Percentiles rank a stretch among this genome's conserved stretches.
These are phyloP conservation scores for Russula vinacea DNA, from an alignment of 768 basidiomycete species.

Conservation along the genomic window DNA sequence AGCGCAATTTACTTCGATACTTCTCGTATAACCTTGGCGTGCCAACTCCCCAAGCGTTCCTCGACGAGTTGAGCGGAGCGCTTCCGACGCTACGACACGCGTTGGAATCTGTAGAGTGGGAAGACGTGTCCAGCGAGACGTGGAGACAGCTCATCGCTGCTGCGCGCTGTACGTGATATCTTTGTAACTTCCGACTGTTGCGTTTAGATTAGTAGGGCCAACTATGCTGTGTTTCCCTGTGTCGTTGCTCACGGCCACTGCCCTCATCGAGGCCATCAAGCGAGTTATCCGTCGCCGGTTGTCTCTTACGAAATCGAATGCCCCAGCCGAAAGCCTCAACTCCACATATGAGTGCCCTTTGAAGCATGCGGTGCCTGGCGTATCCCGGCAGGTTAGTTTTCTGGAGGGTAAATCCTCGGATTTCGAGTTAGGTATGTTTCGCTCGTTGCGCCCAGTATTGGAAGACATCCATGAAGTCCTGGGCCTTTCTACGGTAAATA, in stretches of 20 bases:
- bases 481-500: slow-evolving; percentile 18
- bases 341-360: not conserved
- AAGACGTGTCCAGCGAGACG: slow-evolving; percentile 8
- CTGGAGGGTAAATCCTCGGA: not conserved
- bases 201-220: slow-evolving; percentile 18
- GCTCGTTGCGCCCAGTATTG: not conserved
- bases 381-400: not conserved
- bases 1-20: slow-evolving; percentile 25
- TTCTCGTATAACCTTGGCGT: slow-evolving; percentile 23
- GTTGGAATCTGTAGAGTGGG: slow-evolving; percentile 15
- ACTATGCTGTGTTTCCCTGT: slow-evolving; percentile 22
- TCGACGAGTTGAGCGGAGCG: slow-evolving; percentile 22
- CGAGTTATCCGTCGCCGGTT: slow-evolving; percentile 2
- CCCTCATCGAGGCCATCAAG: slow-evolving; percentile 23
- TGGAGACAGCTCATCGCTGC: slow-evolving; percentile 25
- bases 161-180: slow-evolving; percentile 20
- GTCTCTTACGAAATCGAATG: not conserved
- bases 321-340: not conserved
- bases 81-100: slow-evolving; percentile 23
- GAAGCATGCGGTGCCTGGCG: not conserved
- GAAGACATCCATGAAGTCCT: slow-evolving; percentile 21
- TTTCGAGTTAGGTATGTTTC: not conserved
- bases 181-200: not conserved
- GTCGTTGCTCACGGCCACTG: slow-evolving; percentile 27
- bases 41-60: slow-evolving; percentile 25